These are phyloP conservation scores for Aspergillus carbonarius DNA, from an alignment of 2,329 filamentous ascomycete genomes.

Conservation along the genomic window DNA sequence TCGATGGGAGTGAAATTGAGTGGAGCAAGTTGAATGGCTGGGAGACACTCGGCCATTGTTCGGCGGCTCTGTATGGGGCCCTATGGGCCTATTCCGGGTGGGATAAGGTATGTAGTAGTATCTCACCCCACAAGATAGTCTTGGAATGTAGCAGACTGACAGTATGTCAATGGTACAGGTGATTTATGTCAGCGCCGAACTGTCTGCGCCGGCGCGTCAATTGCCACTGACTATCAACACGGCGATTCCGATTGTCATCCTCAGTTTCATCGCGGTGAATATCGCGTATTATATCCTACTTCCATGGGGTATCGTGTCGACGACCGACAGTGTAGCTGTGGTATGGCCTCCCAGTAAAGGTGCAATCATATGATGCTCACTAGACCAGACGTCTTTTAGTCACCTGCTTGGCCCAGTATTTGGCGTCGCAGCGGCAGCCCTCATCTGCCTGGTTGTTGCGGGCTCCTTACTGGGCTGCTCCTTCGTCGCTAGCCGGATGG, in stretches of 20 bases:
- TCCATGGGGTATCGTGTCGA: conserved; percentile 13
- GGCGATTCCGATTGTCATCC: conserved; percentile 13
- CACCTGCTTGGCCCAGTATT: conserved; percentile 11
- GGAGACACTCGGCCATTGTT: conserved; percentile 18
- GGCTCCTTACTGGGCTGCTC: conserved; percentile 16
- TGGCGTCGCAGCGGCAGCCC: conserved; percentile 7
- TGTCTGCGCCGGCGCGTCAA: conserved; percentile 15
- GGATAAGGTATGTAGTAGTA: conserved; percentile 13
- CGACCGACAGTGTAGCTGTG: conserved; percentile 18
- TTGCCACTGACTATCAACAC: conserved; percentile 18
- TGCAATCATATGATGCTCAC: neutral
- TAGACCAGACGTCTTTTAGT: conserved; percentile 8
- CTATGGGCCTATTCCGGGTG: conserved; percentile 19
- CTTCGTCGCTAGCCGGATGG: conserved; percentile 17
- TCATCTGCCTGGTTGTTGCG: conserved; percentile 15
- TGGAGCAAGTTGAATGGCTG: conserved; percentile 14
- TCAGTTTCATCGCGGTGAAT: conserved; percentile 16
- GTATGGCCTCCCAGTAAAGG: neutral
- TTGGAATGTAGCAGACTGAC: neutral
- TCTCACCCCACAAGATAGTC: too few species aligned
- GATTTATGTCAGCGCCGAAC: conserved; percentile 16
- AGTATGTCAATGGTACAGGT: neutral
- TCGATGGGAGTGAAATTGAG: conserved; percentile 13
- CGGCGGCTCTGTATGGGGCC: conserved; percentile 15
- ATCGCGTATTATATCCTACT: conserved; percentile 17